Evolutionary conservation across 148 eudicot genomes (phyloP), one percentile per base, ranked within the genome.

Genomic region (Beta vulgaris): DNA sequence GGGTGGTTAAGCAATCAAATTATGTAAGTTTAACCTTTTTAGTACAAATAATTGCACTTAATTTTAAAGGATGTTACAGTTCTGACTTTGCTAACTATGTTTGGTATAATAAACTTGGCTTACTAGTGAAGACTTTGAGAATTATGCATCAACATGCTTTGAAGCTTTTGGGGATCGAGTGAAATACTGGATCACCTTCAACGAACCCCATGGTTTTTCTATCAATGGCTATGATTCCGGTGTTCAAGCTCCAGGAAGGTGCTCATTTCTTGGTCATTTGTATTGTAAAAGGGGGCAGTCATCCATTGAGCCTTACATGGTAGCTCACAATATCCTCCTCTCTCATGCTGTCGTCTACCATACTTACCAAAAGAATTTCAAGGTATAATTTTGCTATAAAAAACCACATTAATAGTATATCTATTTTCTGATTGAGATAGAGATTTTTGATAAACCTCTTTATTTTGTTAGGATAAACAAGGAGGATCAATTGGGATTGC

Each of bases 191-290:
- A 86, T 95, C 78, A 95, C 98, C 42, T 86, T 95, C 83, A 95
- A 95, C n/a, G 98, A 95, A 87, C 98, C 98, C 69, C 97, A 81
- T 58, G 89, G 88, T 34, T 79, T 89, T 43, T 80, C 93, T 19
- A 90, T 95, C 49, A 90, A 90, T 71, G 97, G 98, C 26, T 95
- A 92, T 69, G 92, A 95, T 72, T 54, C 77, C 2, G 98, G 98
- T 1, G 61, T 92, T 79, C 98, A 95, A 83, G 98, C 98, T 48
- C 98, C 98, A 0, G 98, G 98, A 29, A 83, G 98, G 69, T 95
- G 98, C 84, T 95, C 97, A 10, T 69, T 95, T 79, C 75, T 95
- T 9, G 90, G 87, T 21, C 98, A 90, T 85, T 44, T 90, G 58
- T 11, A 88, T 16, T 95, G 98, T 72, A 86, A 81, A 74, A 82